Evolutionary conservation across 169 alveolate species (phyloP).

Genomic region (Plasmodium falciparum): DNA sequence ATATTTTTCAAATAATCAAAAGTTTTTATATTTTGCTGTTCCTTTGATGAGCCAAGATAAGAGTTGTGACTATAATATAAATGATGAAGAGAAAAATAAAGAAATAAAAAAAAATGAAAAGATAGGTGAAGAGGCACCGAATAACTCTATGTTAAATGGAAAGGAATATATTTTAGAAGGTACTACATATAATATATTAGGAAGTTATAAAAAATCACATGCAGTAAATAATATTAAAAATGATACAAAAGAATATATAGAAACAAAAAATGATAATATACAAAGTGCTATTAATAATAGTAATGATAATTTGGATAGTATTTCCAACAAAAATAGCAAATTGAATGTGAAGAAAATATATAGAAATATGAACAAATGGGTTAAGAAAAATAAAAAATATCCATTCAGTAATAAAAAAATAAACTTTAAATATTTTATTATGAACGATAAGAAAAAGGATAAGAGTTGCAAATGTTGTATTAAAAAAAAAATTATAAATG

Average conservation of each 20-base stretch:
- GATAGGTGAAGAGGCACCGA: slow-evolving; percentile 3
- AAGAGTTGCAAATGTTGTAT: slow-evolving; percentile 14
- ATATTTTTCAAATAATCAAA: slow-evolving; percentile 44
- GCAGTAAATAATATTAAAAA: not conserved
- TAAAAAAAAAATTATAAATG: slow-evolving; percentile 17
- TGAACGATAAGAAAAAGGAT: slow-evolving; percentile 7
- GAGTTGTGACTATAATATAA: not conserved
- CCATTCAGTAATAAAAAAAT: not conserved
- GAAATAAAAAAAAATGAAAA: slow-evolving; percentile 4
- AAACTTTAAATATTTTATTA: not conserved
- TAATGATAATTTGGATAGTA: not conserved
- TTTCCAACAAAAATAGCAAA: not conserved
- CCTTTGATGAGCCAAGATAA: slow-evolving; percentile 13
- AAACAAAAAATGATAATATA: not conserved
- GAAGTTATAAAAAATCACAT: not conserved
- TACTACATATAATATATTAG: not conserved
- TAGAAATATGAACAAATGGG: not conserved
- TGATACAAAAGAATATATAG: not conserved
- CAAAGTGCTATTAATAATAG: not conserved
- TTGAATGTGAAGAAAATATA: not conserved
- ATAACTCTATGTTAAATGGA: not conserved
- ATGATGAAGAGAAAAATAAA: not conserved
- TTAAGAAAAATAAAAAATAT: not conserved
- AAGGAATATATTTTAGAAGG: not conserved
- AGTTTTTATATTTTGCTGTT: slow-evolving; percentile 27